phyloP scores from a whole-genome alignment of 176 grass and related monocot genomes.

The Juncus effusus region DNA sequence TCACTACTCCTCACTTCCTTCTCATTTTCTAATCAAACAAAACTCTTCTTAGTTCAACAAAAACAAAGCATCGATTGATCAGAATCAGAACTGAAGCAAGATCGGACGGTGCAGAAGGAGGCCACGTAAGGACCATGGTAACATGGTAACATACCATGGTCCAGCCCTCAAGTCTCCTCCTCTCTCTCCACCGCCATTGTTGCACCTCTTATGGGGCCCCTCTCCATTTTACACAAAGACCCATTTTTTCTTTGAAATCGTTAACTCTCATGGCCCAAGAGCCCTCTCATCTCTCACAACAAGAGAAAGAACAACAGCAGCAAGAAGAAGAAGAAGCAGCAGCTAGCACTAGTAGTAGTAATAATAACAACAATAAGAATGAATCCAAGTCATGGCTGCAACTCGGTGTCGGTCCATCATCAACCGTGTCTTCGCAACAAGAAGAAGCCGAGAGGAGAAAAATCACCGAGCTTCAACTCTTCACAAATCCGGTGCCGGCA shows the following conservation, averaged over 20 bases:
- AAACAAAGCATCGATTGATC: no score
- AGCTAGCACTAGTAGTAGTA: conserved; percentile 25
- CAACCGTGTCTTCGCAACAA: neutral
- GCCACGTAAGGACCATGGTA: conserved; percentile 32
- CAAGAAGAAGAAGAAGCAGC: conserved; percentile 1
- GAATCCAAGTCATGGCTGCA: conserved; percentile 28
- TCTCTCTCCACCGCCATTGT: conserved; percentile 28
- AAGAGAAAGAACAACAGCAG: conserved; percentile 16
- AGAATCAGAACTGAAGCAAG: neutral
- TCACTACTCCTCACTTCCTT: neutral
- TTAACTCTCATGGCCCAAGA: conserved; percentile 35
- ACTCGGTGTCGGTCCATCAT: conserved; percentile 16
- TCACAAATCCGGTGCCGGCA: neutral
- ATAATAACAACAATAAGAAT: conserved; percentile 22
- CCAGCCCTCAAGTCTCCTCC: conserved; percentile 27
- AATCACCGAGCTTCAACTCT: conserved; percentile 31
- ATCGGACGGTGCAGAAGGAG: conserved; percentile 20
- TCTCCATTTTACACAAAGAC: conserved; percentile 21
- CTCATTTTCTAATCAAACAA: neutral
- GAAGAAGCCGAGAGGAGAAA: neutral
- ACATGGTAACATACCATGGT: conserved; percentile 36
- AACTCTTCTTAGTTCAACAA: neutral
- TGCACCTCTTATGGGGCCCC: conserved; percentile 24
- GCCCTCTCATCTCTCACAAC: conserved; percentile 24
- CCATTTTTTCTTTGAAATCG: conserved; percentile 1